Base-by-base conservation (phyloP, 2,329 filamentous ascomycete species). In the Passalora sequoiae region DNA sequence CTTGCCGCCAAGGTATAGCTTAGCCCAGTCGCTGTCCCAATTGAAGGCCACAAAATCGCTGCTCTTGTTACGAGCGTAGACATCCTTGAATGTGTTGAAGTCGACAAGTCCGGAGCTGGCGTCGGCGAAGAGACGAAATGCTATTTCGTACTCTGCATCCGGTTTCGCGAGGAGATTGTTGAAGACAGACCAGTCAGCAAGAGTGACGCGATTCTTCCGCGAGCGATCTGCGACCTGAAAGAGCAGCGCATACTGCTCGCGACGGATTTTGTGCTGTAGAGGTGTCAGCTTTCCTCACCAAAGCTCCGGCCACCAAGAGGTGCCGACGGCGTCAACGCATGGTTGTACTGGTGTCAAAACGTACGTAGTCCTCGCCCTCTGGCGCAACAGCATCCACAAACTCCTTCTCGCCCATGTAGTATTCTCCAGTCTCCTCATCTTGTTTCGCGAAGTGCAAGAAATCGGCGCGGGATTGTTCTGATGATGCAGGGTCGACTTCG, bases 121-220 rank as follows among this genome's bases (percentile, higher is more conserved):
- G 58, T 87, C 77, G 63, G 97, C 91, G 69, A 98, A 98, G 43
- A 98, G 78, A 59, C 92, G 86, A 72, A 97, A 98, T 12, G 92
- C 91, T 59, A 98, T 95, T 68, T 97, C 89, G 70, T 98, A 98
- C 71, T 98, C 92, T 66, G 92, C 92, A 63, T 97, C 92, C 50
- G 92, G 86, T 70, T 96, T 97, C 56, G 77, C 76, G 46, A 98
- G 81, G 51, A 98, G 78, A 72, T 94, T 94, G 71, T 96, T 87
- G 68, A 97, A 98, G 53, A 85, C 84, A 35, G 78, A 81, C 89
- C 91, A 98, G 70, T 98, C 92, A 47, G 81, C 74, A 42, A 97
- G 71, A 57, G 72, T 85, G 56, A 98, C 75, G 57, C 78, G 82
- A 51, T 89, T 89, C 32, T 73, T 73, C 55, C 74, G 77, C 54